Conservation (phyloP, 768 basidiomycete species). For the Podaxis pistillaris region DNA sequence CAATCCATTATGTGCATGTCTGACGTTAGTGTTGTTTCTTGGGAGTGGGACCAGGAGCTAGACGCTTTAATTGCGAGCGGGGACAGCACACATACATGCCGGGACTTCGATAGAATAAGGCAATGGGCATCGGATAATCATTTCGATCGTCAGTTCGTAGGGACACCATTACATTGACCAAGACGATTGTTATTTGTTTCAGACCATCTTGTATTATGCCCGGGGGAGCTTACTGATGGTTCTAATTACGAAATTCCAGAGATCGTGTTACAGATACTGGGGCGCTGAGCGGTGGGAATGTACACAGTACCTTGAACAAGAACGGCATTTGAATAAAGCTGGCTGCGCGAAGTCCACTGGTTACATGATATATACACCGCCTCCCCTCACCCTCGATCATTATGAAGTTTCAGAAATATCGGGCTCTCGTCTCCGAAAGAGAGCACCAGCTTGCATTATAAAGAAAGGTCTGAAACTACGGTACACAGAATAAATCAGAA, state of each 20-base stretch:
- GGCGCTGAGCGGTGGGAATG: too few relatives aligned
- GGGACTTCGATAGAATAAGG: conserved; percentile 6
- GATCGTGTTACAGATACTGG: too few relatives aligned
- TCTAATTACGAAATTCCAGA: too few relatives aligned
- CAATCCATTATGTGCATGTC: conserved; percentile 12
- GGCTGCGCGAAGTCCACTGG: neutral
- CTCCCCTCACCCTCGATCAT: too few relatives aligned
- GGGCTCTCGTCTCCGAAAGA: neutral
- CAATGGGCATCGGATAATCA: conserved; percentile 5
- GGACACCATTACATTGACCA: too few relatives aligned
- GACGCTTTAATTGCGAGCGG: neutral
- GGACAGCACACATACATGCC: conserved; percentile 1
- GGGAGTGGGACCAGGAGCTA: conserved; percentile 5
- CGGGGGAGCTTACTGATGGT: too few relatives aligned
- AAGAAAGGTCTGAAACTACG: neutral
- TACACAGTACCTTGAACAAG: too few relatives aligned
- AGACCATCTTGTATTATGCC: too few relatives aligned
- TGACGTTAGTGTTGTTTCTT: conserved; percentile 7
- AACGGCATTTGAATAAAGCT: neutral
- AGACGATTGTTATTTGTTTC: too few relatives aligned
- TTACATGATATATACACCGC: too few relatives aligned
- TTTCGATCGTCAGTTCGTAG: conserved; percentile 6
- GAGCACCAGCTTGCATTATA: neutral
- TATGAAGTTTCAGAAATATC: too few relatives aligned
- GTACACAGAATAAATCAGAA: neutral